Base-by-base conservation (phyloP, 768 basidiomycete genomes). In the Pleurotus giganteus region DNA sequence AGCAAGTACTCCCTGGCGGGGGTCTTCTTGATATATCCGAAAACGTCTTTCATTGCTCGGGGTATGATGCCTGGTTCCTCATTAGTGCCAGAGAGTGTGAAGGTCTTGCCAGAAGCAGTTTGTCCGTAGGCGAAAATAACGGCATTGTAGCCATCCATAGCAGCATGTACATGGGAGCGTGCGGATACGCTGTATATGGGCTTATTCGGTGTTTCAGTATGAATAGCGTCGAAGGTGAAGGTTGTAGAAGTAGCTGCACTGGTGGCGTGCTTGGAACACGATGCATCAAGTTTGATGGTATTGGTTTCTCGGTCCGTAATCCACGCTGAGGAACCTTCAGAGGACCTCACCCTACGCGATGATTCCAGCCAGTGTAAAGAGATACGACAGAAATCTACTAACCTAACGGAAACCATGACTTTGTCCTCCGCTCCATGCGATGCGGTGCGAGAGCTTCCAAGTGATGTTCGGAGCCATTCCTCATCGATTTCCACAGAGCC, bases 111-210 rank as follows among this genome's bases (percentile, higher is more conserved):
- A 73, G 77, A 87, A 69, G 65, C 84, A 58, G 97, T 98, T 67
- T 98, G 96, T 6, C 90, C 89, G 51, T 91, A 90, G 0, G 97
- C 96, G 62, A 99, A 99, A 37, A 98, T 83, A 59, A 98, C 91
- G 6, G 94, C 84, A 68, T 98, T 98, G 77, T 85, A 98, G 15
- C 97, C 97, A 47, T 93, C 91, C 94, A 98, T 97, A 8, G 95
- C 93, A 3, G 94, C 91, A 54, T 82, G 83, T 1, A 92, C 90
- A 63, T 93, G 91, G 2, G 84, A 86, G 11, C 83, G 80, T 1
- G 88, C 91, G 13, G 88, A 84, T 3, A 85, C 81, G 37, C 79
- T 83, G 66, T 93, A 94, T 5, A 93, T 75, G 0, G 86, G 83
- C 62, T 89, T 90, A 70, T 91, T 93, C 29, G 86, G 83, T 1